These are phyloP conservation scores for Colletotrichum horii DNA, from an alignment of 2,329 filamentous ascomycete genomes.

Conservation along the genomic window DNA sequence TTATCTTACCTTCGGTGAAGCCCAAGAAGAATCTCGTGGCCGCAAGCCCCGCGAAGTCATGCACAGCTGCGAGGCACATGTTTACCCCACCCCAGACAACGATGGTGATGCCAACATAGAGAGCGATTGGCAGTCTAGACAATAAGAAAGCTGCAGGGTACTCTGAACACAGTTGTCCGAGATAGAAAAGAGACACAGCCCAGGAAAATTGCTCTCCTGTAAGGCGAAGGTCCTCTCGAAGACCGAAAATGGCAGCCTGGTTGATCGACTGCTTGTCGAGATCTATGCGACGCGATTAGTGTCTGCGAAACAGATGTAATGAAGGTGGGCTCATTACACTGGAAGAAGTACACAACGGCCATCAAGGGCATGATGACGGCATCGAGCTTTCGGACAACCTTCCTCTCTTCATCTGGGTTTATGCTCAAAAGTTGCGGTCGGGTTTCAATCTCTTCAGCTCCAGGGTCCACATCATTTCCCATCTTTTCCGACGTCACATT, in stretches of 20 bases:
- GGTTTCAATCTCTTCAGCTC: not conserved
- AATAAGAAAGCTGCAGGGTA: slow-evolving; percentile 15
- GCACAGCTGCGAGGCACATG: slow-evolving; percentile 26
- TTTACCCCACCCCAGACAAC: slow-evolving; percentile 28
- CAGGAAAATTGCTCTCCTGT: slow-evolving; percentile 20
- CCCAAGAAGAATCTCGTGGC: slow-evolving; percentile 32
- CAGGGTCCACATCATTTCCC: fast-evolving
- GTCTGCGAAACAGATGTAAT: not conserved
- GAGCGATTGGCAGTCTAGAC: slow-evolving; percentile 11
- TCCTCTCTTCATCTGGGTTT: not conserved
- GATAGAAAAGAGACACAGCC: slow-evolving; percentile 18
- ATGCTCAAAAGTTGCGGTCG: not conserved
- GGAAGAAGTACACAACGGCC: slow-evolving; percentile 24
- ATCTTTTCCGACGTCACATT: not conserved
- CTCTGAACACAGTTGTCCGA: slow-evolving; percentile 19
- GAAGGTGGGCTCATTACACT: slow-evolving; percentile 2
- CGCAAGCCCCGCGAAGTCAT: slow-evolving; percentile 28
- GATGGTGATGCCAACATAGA: slow-evolving; percentile 19
- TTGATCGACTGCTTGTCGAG: slow-evolving; percentile 23
- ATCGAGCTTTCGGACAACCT: slow-evolving; percentile 18
- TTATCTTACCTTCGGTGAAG: slow-evolving; percentile 27
- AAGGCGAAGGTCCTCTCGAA: slow-evolving; percentile 1
- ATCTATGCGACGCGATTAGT: not conserved
- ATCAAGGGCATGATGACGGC: slow-evolving; percentile 22
- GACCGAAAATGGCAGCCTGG: slow-evolving; percentile 7